Percentiles rank a stretch among this genome's conserved stretches.
These are phyloP conservation scores for Lentithecium fluviatile DNA, from an alignment of 495 filamentous ascomycete species.

Conservation along the genomic window DNA sequence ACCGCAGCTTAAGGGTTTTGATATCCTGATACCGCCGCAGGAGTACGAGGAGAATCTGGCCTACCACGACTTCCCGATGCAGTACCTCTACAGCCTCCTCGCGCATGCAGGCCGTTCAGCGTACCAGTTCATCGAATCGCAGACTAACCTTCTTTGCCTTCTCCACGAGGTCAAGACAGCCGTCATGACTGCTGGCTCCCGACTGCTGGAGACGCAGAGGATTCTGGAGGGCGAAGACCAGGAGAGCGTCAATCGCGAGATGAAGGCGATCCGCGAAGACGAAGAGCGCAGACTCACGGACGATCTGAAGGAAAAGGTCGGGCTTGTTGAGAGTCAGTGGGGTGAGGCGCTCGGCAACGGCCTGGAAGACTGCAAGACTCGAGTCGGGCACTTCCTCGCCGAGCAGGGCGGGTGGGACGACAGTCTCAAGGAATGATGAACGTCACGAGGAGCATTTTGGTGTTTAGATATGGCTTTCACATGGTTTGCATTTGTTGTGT, in stretches of 20 bases:
- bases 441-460: background rate
- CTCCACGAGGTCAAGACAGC: slow-evolving; percentile 89
- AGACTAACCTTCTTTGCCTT: slow-evolving; percentile 89
- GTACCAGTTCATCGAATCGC: slow-evolving; percentile 94
- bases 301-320: slow-evolving; percentile 90
- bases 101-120: slow-evolving; percentile 83
- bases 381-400: slow-evolving; percentile 43
- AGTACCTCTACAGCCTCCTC: slow-evolving; percentile 83
- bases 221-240: slow-evolving; percentile 57
- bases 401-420: slow-evolving; percentile 46
- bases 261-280: slow-evolving; percentile 59
- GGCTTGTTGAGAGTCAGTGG: slow-evolving; percentile 88
- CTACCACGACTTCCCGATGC: slow-evolving; percentile 74
- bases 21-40: slow-evolving; percentile 64
- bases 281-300: slow-evolving; percentile 70
- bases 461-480: background rate
- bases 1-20: slow-evolving; percentile 37
- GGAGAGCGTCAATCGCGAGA: slow-evolving; percentile 52
- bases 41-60: slow-evolving; percentile 84
- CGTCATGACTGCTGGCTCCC: slow-evolving; percentile 59
- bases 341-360: slow-evolving; percentile 62
- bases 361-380: slow-evolving; percentile 53
- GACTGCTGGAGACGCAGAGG: slow-evolving; percentile 57
- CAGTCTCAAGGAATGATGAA: slow-evolving; percentile 40
- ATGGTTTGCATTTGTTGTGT: background rate